Conservation (phyloP, 495 filamentous ascomycete genomes). For the Cercophora newfieldiana region DNA sequence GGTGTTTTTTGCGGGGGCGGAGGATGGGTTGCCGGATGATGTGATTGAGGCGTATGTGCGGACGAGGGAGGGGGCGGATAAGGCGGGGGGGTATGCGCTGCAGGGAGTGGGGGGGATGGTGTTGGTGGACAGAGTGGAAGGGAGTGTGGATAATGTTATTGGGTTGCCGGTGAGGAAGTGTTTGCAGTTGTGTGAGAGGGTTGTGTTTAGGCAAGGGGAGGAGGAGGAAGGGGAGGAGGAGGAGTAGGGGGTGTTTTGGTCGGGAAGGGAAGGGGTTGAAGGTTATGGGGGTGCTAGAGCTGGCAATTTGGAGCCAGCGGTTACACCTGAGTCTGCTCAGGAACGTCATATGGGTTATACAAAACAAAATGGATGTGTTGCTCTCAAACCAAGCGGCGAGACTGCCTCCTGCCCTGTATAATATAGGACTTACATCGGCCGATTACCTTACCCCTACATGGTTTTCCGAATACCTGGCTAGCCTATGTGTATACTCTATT, state of each 20-base stretch:
- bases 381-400: too few relatives aligned
- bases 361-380: neutral
- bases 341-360: too few relatives aligned
- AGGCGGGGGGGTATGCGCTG: slow-evolving; percentile 93
- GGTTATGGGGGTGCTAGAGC: neutral
- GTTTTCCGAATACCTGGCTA: too few relatives aligned
- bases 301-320: neutral
- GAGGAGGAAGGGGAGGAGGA: slow-evolving; percentile 41
- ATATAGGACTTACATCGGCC: too few relatives aligned
- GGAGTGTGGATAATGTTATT: slow-evolving; percentile 90
- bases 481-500: neutral
- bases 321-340: too few relatives aligned
- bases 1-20: slow-evolving; percentile 72
- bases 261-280: neutral
- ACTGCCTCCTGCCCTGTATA: neutral
- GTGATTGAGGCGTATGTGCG: slow-evolving; percentile 78
- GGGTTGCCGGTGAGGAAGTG: slow-evolving; percentile 85
- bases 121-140: slow-evolving; percentile 84
- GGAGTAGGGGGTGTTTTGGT: slow-evolving; percentile 5
- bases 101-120: slow-evolving; percentile 82
- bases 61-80: slow-evolving; percentile 91
- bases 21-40: slow-evolving; percentile 69
- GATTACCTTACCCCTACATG: too few relatives aligned
- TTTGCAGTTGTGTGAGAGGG: slow-evolving; percentile 81
- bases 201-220: slow-evolving; percentile 56